Evolutionary conservation across 305 asterid species (phyloP).

Genomic region (Caryopteris hybrid): DNA sequence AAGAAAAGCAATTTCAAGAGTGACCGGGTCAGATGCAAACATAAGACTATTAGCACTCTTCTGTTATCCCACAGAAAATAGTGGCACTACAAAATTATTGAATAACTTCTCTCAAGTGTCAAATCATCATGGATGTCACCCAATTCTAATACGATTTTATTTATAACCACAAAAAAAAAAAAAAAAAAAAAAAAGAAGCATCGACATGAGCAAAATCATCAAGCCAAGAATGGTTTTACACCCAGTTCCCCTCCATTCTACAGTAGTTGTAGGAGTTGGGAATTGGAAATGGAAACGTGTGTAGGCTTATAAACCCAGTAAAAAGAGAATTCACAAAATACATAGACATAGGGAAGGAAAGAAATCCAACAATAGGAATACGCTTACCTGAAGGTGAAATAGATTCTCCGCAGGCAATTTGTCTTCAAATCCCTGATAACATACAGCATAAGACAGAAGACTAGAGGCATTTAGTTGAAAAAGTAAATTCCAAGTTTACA

Average conservation of each 20-base stretch:
- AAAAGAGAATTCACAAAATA: conserved; percentile 15
- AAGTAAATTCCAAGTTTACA: conserved; percentile 14
- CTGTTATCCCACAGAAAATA: neutral
- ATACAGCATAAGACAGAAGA: conserved; percentile 23
- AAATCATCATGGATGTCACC: neutral
- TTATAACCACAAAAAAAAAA: neutral
- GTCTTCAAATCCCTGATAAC: conserved; percentile 82
- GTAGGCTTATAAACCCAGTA: neutral
- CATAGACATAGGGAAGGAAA: neutral
- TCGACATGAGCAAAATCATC: neutral
- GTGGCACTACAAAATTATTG: conserved; percentile 4
- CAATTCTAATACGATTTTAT: neutral
- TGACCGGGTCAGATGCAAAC: conserved; percentile 7
- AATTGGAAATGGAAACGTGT: neutral
- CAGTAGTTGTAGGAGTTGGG: neutral
- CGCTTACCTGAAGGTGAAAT: conserved; percentile 88
- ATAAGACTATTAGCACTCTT: neutral
- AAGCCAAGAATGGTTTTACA: neutral
- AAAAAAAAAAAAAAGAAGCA: neutral
- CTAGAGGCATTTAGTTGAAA: conserved; percentile 15
- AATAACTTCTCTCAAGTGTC: neutral
- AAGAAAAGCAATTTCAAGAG: neutral
- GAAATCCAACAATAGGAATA: conserved; percentile 11
- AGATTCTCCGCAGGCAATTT: conserved; percentile 84
- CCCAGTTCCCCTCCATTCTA: conserved; percentile 8